phyloP scores from a whole-genome alignment of 2,329 filamentous ascomycete genomes.

The Capronia epimyces region DNA sequence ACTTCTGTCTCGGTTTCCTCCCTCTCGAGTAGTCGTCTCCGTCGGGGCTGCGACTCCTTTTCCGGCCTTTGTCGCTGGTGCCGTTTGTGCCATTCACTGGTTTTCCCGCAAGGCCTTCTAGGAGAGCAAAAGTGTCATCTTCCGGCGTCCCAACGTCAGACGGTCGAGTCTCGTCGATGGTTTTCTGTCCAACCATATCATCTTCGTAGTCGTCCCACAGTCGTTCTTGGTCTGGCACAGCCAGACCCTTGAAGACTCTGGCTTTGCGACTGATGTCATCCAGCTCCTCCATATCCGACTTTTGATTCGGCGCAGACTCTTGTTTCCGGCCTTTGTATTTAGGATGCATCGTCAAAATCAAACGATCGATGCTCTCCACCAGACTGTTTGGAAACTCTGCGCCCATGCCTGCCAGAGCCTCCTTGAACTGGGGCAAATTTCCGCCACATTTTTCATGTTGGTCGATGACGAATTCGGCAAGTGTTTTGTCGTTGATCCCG shows the following conservation, averaged over 20 bases:
- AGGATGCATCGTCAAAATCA: conserved; percentile 85
- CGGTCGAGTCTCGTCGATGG: conserved; percentile 31
- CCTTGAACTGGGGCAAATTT: conserved; percentile 67
- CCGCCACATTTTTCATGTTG: conserved; percentile 69
- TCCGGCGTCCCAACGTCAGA: conserved; percentile 15
- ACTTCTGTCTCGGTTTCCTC: conserved; percentile 42
- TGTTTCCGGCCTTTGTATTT: conserved; percentile 62
- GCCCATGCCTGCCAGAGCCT: conserved; percentile 66
- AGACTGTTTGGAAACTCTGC: conserved; percentile 81
- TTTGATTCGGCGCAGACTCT: conserved; percentile 35
- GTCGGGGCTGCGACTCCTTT: conserved; percentile 51
- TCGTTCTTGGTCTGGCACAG: conserved; percentile 71
- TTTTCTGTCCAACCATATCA: conserved; percentile 27
- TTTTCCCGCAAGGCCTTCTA: conserved; percentile 79
- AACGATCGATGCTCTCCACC: conserved; percentile 82
- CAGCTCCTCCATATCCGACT: conserved; percentile 38
- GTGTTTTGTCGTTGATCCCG: conserved; percentile 84
- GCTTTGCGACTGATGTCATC: conserved; percentile 63
- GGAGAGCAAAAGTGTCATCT: conserved; percentile 82
- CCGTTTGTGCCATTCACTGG: conserved; percentile 40
- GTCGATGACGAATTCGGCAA: conserved; percentile 93
- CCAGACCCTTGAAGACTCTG: conserved; percentile 82
- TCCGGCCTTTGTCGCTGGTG: conserved; percentile 41
- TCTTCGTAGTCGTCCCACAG: conserved; percentile 49
- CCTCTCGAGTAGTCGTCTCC: conserved; percentile 46